Evolutionary conservation across 345 rosid genomes (phyloP), one percentile per base, ranked within the genome.

Genomic region (Brassica incana): DNA sequence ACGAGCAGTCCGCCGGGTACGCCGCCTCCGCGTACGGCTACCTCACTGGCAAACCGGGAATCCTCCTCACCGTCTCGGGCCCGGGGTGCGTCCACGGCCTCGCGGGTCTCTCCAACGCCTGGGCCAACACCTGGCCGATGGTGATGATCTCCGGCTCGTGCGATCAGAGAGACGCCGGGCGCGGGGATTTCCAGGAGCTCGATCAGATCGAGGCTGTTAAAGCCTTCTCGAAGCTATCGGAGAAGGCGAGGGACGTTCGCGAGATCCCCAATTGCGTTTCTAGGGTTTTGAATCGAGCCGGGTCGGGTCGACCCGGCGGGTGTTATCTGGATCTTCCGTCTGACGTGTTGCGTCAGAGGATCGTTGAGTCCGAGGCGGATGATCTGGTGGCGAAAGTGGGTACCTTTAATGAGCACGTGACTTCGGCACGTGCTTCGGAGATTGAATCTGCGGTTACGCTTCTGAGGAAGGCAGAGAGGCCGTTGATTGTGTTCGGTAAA

Each of bases 11-110:
- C 33, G 99, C 99, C 0, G 99, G 99, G 1, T 95, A 95, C 78
- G 98, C 98, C 52, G 98, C 99, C 77, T 92, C 98, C 4, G 97
- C 97, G 9, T 95, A 90, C 78, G 98, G 99, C 6, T 93, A 90
- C 83, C 96, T 95, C 73, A 91, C 96, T 0, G 97, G 95, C 52
- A 82, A 79, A n/a, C 94, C 97, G 10, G 98, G 97, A 0, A 73
- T 95, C 15, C 96, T 95, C 18, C 86, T 95, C 15, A 95, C 99
- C 0, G 99, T 95, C 36, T 93, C 99, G 6, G 99, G 96, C 5
- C 99, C 99, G 0, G 99, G 98, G 1, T 93, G 99, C 65, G 97
- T 95, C 5, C 98, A 95, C 80, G 99, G 99, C 9, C 89, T 95
- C 27, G 99, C 97, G 5, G 98, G 99, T 0, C 81, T 93, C 6